A percentile compares a stretch with the other conserved stretches of the same genome.
Conservation (phyloP, 2,329 filamentous ascomycete genomes). For the Dothideomycetidae sp. region DNA sequence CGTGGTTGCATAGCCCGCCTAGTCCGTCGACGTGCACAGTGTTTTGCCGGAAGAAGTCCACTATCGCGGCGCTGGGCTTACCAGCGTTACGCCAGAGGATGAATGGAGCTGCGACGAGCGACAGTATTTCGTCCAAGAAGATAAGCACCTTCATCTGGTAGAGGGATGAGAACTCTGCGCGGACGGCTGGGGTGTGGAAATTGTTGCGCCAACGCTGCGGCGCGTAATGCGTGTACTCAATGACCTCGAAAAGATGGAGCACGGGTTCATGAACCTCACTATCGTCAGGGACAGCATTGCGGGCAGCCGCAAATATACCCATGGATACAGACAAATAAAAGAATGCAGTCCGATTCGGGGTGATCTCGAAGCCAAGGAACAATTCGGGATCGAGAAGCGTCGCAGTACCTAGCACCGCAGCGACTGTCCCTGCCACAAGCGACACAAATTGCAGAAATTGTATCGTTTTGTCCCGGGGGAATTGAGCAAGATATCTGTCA, state of each 20-base stretch:
- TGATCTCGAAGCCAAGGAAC: conserved; percentile 85
- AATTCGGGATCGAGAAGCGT: conserved; percentile 83
- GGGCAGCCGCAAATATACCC: conserved; percentile 67
- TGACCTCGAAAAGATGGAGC: conserved; percentile 74
- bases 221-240: conserved; percentile 83
- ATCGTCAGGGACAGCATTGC: conserved; percentile 71
- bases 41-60: conserved; percentile 97
- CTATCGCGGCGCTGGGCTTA: conserved; percentile 76
- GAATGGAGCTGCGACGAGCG: conserved; percentile 83
- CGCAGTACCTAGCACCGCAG: conserved; percentile 69
- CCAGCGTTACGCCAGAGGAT: conserved; percentile 77
- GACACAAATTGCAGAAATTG: conserved; percentile 72
- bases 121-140: conserved; percentile 81
- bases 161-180: conserved; percentile 72
- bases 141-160: conserved; percentile 89
- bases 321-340: conserved; percentile 81
- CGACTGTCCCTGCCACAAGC: conserved; percentile 75
- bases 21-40: conserved; percentile 93
- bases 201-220: conserved; percentile 78
- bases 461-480: conserved; percentile 86
- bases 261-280: conserved; percentile 84
- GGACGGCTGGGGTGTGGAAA: conserved; percentile 88
- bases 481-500: conserved; percentile 84
- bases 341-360: conserved; percentile 70
- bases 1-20: conserved; percentile 93